Evolutionary conservation across 106 monocot genomes (phyloP), one percentile per base, ranked within the genome.

Genomic region (Dioscorea alata): DNA sequence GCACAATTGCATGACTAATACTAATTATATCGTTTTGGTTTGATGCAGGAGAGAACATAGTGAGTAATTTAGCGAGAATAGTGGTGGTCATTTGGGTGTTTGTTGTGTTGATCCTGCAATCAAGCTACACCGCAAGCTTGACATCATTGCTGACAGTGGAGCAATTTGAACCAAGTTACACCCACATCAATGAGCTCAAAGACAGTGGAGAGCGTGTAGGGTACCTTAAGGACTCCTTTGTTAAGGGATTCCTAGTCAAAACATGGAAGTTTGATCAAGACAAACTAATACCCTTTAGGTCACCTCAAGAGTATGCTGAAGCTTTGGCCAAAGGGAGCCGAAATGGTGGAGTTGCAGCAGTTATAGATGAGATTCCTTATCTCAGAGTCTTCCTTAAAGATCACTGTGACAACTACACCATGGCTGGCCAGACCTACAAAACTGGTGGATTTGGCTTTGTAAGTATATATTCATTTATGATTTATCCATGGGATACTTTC

Each of bases 71-170:
- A 49, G 70, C 90, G 4, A 79, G 81, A 42, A 10, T 88, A 2
- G 87, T 90, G 58, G 78, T 94, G 59, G 62, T 94, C 18, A 74
- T 84, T 24, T 94, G 94, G 94, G 58, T 88, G 17, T 90, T 94
- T 50, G 90, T 90, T n/a, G 87, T 94, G 68, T 85, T 90, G 12
- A 79, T 87, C 23, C 57, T 94, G 57, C 78, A 82, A 33, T 81
- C 77, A 13, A 94, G 94, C 33, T 94, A 94, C 61, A 94, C 85
- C 17, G 90, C 94, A 0, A 94, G 87, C 67, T 75, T 94, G 33
- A 79, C 82, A 12, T 94, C 90, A 0, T 78, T 85, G 76, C 79
- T 94, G 14, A 94, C 94, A 2, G 85, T 83, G 16, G 63, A 86
- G 67, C 83, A 88, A 56, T 79, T 91, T 24, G 77, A 67, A 70